Evolutionary conservation across 805 yeast species (phyloP).

Genomic region (Tetrapisispora fleetii): DNA sequence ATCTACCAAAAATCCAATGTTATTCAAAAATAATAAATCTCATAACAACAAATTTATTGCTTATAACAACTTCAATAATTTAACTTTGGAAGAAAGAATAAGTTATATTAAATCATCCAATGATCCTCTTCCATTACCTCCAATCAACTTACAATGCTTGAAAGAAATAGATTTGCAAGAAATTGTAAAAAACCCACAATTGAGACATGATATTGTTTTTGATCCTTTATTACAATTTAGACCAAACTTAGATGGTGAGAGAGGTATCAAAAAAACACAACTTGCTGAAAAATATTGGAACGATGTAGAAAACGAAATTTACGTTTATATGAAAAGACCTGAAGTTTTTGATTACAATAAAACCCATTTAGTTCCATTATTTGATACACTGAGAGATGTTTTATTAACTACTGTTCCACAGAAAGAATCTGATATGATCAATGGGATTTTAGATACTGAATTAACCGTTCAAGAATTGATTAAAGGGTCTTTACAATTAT

Average conservation of each 20-base stretch:
- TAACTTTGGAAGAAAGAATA: constrained; percentile 20
- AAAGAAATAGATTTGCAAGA: constrained; percentile 83
- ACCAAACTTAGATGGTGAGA: constrained; percentile 83
- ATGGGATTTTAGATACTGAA: constrained; percentile 67
- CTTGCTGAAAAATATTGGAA: constrained; percentile 79
- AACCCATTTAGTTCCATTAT: constrained; percentile 53
- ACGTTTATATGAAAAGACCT: constrained; percentile 30
- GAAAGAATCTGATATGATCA: constrained; percentile 57
- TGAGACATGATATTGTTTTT: constrained; percentile 85
- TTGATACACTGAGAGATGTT: constrained; percentile 70
- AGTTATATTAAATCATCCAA: constrained; percentile 14
- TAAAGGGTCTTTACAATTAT: constrained; percentile 64
- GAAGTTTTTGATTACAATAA: constrained; percentile 25
- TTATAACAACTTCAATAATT: constrained; percentile 3
- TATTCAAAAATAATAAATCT: constrained; percentile 1
- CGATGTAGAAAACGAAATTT: constrained; percentile 61
- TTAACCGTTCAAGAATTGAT: constrained; percentile 64
- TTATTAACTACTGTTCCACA: constrained; percentile 66
- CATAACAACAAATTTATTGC: constrained; percentile 8
- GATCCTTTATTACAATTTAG: constrained; percentile 89
- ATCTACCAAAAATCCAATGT: background rate
- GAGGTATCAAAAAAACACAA: constrained; percentile 68
- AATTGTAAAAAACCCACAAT: constrained; percentile 81
- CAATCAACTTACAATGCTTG: constrained; percentile 70
- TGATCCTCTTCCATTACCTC: constrained; percentile 52